Base-by-base conservation (phyloP, 495 filamentous ascomycete species). In the Podospora conica region DNA sequence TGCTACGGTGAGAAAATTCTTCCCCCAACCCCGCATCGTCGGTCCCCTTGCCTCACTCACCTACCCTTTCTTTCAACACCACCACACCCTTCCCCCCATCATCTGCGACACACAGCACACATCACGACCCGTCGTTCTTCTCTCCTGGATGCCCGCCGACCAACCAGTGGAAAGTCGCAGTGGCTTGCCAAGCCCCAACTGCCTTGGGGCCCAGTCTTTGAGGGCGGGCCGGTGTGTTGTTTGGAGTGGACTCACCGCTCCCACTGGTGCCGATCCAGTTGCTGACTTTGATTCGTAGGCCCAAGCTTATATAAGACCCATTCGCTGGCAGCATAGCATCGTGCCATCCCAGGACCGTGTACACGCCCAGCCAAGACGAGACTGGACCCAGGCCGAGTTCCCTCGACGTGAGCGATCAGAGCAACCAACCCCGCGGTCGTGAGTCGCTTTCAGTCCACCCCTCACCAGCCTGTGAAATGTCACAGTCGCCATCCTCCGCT, bases 401-500 rank as follows among this genome's bases (percentile, higher is more conserved):
- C 31, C n/a, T 56, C 55, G 23, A 24, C 48, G 33, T 31, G 15
- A 53, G 53, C 28, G 60, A 57, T 56, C 62, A 48, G 62, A 66
- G 21, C 54, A 64, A 4, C 27, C n/a, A 60, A 20, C 61, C 28
- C 40, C 40, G 40, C 9, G 54, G 33, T 65, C 63, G 65, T 67
- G 65, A 58, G 65, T 31, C 48, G 61, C 21, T 33, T 53, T 60
- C 22, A 58, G 21, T 48, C 33, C 22, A 25, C 22, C 31, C 53
- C 29, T 31, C 53, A 62, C 60, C 55, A 40, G 29, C 58, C 25
- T 9, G 24, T 64, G 68, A 63, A 31, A 77, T 78, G 76, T 75
- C 75, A 55, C 71, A 76, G 66, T 76, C 77, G 33, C 73, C 74
- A 22, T 75, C 73, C 7, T 66, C 74, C 23, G 58, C 68, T 53